Conservation (phyloP, 306 rosid species). For the Quercus rubra region DNA sequence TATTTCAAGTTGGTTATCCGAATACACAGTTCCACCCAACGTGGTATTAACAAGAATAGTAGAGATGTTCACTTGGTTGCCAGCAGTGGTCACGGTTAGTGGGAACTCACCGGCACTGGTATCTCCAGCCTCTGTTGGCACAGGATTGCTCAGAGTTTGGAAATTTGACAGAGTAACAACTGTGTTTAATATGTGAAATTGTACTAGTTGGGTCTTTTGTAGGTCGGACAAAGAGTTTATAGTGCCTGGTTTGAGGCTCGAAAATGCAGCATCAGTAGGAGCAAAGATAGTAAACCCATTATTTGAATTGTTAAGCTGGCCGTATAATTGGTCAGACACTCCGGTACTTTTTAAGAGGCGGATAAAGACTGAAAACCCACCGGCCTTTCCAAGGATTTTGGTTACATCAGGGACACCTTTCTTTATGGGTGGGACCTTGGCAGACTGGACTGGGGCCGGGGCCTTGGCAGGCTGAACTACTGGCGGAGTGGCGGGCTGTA, state of each 20-base stretch:
- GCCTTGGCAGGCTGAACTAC: not conserved
- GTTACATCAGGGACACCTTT: constrained; percentile 19
- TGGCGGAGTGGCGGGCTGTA: not conserved
- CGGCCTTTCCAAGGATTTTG: constrained; percentile 34
- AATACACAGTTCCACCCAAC: constrained; percentile 27
- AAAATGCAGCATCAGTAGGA: constrained; percentile 35
- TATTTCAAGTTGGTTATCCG: constrained; percentile 33
- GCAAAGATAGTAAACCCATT: constrained; percentile 32
- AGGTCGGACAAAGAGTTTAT: constrained; percentile 25
- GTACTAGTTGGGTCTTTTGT: constrained; percentile 35
- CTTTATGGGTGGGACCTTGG: not conserved
- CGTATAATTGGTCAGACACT: constrained; percentile 17
- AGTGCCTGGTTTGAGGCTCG: constrained; percentile 32
- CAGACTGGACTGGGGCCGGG: not conserved
- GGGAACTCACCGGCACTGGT: constrained; percentile 22
- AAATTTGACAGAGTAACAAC: constrained; percentile 20
- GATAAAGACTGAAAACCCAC: constrained; percentile 26
- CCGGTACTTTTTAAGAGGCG: constrained; percentile 35
- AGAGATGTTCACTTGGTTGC: constrained; percentile 33
- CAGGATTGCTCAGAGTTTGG: constrained; percentile 46
- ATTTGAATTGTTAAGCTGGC: constrained; percentile 33
- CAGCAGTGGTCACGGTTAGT: constrained; percentile 28
- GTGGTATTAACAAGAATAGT: constrained; percentile 39
- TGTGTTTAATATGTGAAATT: constrained; percentile 30
- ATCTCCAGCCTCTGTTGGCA: constrained; percentile 39